Base-by-base conservation (phyloP, 331 rosid genomes). In the Quercus phellos region DNA sequence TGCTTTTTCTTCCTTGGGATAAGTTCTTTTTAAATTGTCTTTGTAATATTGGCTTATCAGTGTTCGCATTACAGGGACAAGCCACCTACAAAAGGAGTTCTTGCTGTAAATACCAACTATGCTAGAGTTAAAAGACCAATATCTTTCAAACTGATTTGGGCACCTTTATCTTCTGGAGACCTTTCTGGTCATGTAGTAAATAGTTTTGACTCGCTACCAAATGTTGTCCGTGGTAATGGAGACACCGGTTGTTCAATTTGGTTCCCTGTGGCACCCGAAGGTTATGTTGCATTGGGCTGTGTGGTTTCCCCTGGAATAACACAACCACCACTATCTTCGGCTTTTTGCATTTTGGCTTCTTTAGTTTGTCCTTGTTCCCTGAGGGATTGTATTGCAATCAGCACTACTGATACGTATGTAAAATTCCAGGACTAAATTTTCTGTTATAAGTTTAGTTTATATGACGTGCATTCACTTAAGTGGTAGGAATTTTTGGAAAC, bases 261-360 rank as follows among this genome's bases (percentile, higher is more conserved):
- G 99, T 92, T 92, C 75, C 99, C 99, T 64, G 93, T 87, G 82
- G 98, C 99, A 3, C 98, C 99, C 43, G 84, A 85, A 74, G 99
- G 97, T 78, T 95, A 90, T 86, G 97, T 91, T 81, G 92, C 98
- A 6, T 79, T 95, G 75, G 99, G 99, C 66, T 95, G 99, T 81
- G 92, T 92, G 67, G 98, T 88, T 81, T 86, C 94, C 42, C 86
- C 74, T 16, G 96, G 92, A 82, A 88, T 80, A 73, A 51, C 79
- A n/a, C 88, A 84, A 22, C 99, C 99, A 8, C 91, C 94, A 42
- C 81, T 88, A 56, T 88, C 98, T 71, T 89, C 99, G 73, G 88
- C 85, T 43, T 89, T 87, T 51, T 95, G 99, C 79, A 90, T 95
- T 78, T 87, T 87, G 1, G 85, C 87, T 79, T 90, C 97, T 76